Base-by-base conservation (phyloP, 2,329 filamentous ascomycete genomes). In the Pseudopyrenochaeta lycopersici region DNA sequence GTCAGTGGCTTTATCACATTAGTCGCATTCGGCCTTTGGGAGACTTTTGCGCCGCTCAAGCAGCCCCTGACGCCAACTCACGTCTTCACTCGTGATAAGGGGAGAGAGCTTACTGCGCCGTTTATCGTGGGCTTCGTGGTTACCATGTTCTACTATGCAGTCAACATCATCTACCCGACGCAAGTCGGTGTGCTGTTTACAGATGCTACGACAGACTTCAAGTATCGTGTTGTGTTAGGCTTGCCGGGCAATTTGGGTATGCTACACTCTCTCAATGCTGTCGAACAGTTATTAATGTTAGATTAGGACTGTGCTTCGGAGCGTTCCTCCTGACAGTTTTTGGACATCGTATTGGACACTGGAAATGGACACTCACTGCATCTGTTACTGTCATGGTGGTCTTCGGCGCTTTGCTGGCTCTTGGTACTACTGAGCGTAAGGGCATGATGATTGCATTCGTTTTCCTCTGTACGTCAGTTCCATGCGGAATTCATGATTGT, bases 141-240 rank as follows among this genome's bases (percentile, higher is more conserved):
- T 17, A 82, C 78, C 50, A 83, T 83, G 80, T 82, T 82, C 62
- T 83, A 82, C 67, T 83, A 82, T 63, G 76, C 75, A 30, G 76
- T 74, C 36, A 80, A 77, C 53, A 76, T 82, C 38, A 68, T 82
- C 12, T 82, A 52, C 30, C 80, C 80, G 0, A 78, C 77, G 14
- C 81, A 81, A 78, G 81, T 81, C 44, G 70, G 70, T n/a, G 70
- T 75, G 0, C 78, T 81, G 57, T 82, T 77, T 58, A 76, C 74
- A 1, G 67, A 76, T 43, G 71, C 68, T 10, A 73, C 65, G 2
- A 68, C 67, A 0, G 67, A 71, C 50, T 77, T 74, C 67, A 65
- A 63, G 20, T 72, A 77, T 44, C 66, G 66, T 4, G 66, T 75
- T 18, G 54, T 75, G 2, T 60, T 83, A 2, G 77, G 79, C 1